Conservation (phyloP, 2,329 filamentous ascomycete genomes). For the Lachnellula hyalina region DNA sequence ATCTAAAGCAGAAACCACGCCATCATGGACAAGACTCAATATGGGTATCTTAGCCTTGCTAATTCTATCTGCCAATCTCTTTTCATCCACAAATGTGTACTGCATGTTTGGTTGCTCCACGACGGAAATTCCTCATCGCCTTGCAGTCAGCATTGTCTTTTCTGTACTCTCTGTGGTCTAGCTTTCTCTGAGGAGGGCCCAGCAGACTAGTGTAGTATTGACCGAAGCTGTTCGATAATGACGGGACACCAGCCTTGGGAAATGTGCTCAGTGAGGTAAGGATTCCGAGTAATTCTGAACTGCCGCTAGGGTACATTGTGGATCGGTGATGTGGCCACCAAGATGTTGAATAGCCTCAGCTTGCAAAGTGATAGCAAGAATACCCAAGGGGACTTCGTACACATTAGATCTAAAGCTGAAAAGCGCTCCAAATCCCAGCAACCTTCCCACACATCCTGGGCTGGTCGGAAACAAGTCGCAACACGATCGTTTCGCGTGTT, state of each 20-base stretch:
- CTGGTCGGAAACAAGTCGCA: conserved; percentile 1
- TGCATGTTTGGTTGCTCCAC: conserved; percentile 2
- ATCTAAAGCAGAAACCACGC: background rate
- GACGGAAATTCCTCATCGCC: background rate
- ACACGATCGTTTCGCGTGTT: conserved; percentile 1
- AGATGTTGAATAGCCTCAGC: conserved; percentile 2
- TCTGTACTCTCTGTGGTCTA: conserved; percentile 10
- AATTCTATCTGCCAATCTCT: conserved; percentile 1
- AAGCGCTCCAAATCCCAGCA: background rate
- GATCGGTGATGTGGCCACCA: background rate
- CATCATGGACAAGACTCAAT: conserved; percentile 2
- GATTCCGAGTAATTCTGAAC: conserved; percentile 3
- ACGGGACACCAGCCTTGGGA: conserved; percentile 11
- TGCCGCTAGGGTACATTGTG: background rate
- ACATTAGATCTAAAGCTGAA: background rate
- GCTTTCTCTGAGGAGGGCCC: conserved; percentile 4
- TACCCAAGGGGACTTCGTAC: conserved; percentile 1
- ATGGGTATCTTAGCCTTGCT: conserved; percentile 7
- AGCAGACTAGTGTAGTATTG: conserved; percentile 11
- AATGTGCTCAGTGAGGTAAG: conserved; percentile 1
- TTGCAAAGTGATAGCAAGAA: conserved; percentile 9
- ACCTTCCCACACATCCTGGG: conserved; percentile 2
- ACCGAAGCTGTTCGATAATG: conserved; percentile 5
- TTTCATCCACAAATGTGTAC: conserved; percentile 4
- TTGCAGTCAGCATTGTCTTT: conserved; percentile 2